phyloP scores from a whole-genome alignment of 495 filamentous ascomycete species.

The Clavariopsis aquatica region DNA sequence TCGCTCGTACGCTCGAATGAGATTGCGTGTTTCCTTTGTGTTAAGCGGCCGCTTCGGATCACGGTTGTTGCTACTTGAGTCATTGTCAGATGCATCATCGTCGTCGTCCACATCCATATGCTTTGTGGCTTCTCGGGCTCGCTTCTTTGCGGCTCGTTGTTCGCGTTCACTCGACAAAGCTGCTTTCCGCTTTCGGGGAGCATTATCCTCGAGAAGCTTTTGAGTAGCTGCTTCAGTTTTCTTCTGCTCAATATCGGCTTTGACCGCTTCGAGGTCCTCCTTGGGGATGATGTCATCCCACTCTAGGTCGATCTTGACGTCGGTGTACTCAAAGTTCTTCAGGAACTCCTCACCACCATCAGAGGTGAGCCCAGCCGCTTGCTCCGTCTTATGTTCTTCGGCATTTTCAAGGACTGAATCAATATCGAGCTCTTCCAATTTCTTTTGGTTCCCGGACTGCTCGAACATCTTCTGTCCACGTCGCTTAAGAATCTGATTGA shows the following conservation, averaged over 20 bases:
- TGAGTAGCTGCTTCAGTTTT: slow-evolving; percentile 80
- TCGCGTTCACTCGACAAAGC: slow-evolving; percentile 69
- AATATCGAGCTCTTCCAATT: slow-evolving; percentile 97
- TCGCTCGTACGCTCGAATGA: slow-evolving; percentile 81
- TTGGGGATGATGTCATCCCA: slow-evolving; percentile 99
- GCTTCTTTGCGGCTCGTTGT: slow-evolving; percentile 89
- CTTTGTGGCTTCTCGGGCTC: slow-evolving; percentile 73
- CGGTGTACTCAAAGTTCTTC: slow-evolving; percentile 81
- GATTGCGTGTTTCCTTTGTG: slow-evolving; percentile 87
- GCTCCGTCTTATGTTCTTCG: slow-evolving; percentile 90
- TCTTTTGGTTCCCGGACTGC: slow-evolving; percentile 90
- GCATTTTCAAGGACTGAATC: slow-evolving; percentile 94
- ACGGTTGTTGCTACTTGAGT: slow-evolving; percentile 57
- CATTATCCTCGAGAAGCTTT: slow-evolving; percentile 79
- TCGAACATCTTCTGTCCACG: slow-evolving; percentile 97
- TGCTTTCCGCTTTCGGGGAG: slow-evolving; percentile 78
- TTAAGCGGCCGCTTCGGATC: slow-evolving; percentile 85
- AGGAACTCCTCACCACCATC: slow-evolving; percentile 93
- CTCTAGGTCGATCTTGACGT: slow-evolving; percentile 89
- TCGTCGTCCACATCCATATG: slow-evolving; percentile 54
- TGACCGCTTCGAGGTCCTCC: slow-evolving; percentile 83
- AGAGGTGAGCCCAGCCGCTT: slow-evolving; percentile 84
- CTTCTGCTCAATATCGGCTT: slow-evolving; percentile 81
- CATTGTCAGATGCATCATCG: slow-evolving; percentile 51
- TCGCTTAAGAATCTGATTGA: slow-evolving; percentile 88